phyloP scores from a whole-genome alignment of 2,329 filamentous ascomycete species.

The Penicillium rolfsii region DNA sequence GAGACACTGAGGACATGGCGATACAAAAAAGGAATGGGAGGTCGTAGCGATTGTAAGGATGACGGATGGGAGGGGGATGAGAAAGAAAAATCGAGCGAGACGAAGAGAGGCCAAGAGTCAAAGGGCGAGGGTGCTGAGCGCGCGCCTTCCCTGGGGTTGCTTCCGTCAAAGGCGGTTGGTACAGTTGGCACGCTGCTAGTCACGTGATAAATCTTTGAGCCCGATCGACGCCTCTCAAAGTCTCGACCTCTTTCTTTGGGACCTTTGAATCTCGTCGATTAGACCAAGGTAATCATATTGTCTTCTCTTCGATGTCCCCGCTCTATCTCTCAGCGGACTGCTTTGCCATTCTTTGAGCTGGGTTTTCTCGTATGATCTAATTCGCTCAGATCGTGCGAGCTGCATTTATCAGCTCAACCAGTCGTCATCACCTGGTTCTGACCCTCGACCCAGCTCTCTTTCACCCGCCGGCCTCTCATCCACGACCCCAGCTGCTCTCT shows the following conservation, averaged over 20 bases:
- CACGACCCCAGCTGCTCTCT: slow-evolving; percentile 1
- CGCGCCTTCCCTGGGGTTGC: slow-evolving; percentile 21
- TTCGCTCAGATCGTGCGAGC: slow-evolving; percentile 8
- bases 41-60: slow-evolving; percentile 3
- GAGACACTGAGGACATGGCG: slow-evolving; percentile 27
- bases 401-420: slow-evolving; percentile 11
- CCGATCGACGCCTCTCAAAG: not conserved
- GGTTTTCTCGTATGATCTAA: slow-evolving; percentile 12
- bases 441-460: slow-evolving; percentile 2
- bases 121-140: slow-evolving; percentile 19
- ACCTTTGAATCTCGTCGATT: slow-evolving; percentile 5
- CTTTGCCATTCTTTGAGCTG: not conserved
- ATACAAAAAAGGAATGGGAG: slow-evolving; percentile 11
- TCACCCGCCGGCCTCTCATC: slow-evolving; percentile 9
- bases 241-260: not conserved
- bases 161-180: slow-evolving; percentile 20
- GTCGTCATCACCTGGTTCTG: not conserved
- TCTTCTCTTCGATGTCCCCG: not conserved
- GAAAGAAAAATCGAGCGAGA: not conserved
- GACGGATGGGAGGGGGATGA: slow-evolving; percentile 12
- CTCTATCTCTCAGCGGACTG: not conserved
- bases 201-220: slow-evolving; percentile 22
- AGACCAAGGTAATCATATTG: slow-evolving; percentile 4
- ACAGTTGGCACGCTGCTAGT: slow-evolving; percentile 9
- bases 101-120: slow-evolving; percentile 4